A percentile compares a stretch with the other conserved stretches of the same genome.
Conservation (phyloP, 2,329 filamentous ascomycete species). For the Fusarium brachygibbosum region DNA sequence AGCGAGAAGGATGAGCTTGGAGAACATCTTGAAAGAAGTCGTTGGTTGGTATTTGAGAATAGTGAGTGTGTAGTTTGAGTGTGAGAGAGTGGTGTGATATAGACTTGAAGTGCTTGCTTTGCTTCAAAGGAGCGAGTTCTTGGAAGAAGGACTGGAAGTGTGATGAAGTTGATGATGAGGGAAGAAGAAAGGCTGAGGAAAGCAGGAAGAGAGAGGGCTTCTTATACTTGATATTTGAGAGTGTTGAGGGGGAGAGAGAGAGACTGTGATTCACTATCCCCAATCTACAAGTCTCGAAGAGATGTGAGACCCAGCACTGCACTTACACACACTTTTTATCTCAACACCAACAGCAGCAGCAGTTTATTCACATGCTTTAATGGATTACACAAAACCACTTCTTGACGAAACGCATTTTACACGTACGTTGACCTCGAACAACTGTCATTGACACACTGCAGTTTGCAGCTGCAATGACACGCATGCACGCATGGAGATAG, state of each 20-base stretch:
- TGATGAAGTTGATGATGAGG: conserved; percentile 15
- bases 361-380: conserved; percentile 2
- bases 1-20: conserved; percentile 39
- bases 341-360: conserved; percentile 5
- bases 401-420: background rate
- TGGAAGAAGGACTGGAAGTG: conserved; percentile 6
- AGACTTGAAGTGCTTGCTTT: conserved; percentile 12
- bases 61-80: background rate
- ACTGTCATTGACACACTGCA: conserved; percentile 19
- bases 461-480: conserved; percentile 11
- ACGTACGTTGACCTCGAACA: background rate
- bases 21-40: conserved; percentile 41
- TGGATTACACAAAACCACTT: background rate
- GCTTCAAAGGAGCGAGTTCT: conserved; percentile 11
- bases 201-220: conserved; percentile 13
- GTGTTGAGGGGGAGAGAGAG: background rate
- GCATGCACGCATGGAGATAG: background rate
- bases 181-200: conserved; percentile 1
- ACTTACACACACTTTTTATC: background rate
- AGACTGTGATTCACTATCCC: conserved; percentile 33
- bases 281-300: background rate
- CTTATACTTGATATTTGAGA: conserved; percentile 25
- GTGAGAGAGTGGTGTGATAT: background rate
- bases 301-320: conserved; percentile 5
- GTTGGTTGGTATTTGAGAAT: background rate